A percentile compares a stretch with the other conserved stretches of the same genome.
Conservation (phyloP, 2,329 filamentous ascomycete genomes). For the Cladophialophora yegresii region DNA sequence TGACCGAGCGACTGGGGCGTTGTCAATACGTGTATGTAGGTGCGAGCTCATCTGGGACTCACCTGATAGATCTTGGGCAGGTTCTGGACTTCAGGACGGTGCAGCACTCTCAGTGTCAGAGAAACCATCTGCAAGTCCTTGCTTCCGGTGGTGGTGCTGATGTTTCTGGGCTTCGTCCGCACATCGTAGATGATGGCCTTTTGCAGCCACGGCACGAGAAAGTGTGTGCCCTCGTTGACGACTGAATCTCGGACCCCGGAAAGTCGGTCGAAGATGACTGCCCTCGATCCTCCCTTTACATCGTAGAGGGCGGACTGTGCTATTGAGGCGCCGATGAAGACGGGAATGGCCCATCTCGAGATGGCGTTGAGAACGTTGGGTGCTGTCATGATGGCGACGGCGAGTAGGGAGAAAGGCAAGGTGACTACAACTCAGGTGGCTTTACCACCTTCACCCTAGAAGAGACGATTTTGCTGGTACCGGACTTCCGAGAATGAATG, state of each 20-base stretch:
- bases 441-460: neutral
- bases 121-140: constrained; percentile 99
- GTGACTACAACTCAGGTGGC: neutral
- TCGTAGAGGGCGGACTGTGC: constrained; percentile 87
- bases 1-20: constrained; percentile 80
- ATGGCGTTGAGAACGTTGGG: constrained; percentile 59
- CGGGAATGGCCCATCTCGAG: constrained; percentile 72
- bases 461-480: neutral
- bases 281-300: constrained; percentile 89
- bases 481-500: neutral
- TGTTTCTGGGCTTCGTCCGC: constrained; percentile 94
- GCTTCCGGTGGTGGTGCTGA: constrained; percentile 93
- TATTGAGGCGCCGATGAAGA: constrained; percentile 66
- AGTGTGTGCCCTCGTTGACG: constrained; percentile 94
- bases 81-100: constrained; percentile 87
- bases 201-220: constrained; percentile 94
- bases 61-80: constrained; percentile 99
- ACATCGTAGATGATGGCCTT: constrained; percentile 95
- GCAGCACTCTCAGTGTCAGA: constrained; percentile 91
- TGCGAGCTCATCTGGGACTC: constrained; percentile 39
- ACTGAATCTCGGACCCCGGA: constrained; percentile 90
- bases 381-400: constrained; percentile 24
- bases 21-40: constrained; percentile 1
- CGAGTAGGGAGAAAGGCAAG: neutral
- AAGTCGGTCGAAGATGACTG: constrained; percentile 96